These are phyloP conservation scores for Paramecium primaurelia DNA, from an alignment of 73 alveolate species.

Conservation along the genomic window DNA sequence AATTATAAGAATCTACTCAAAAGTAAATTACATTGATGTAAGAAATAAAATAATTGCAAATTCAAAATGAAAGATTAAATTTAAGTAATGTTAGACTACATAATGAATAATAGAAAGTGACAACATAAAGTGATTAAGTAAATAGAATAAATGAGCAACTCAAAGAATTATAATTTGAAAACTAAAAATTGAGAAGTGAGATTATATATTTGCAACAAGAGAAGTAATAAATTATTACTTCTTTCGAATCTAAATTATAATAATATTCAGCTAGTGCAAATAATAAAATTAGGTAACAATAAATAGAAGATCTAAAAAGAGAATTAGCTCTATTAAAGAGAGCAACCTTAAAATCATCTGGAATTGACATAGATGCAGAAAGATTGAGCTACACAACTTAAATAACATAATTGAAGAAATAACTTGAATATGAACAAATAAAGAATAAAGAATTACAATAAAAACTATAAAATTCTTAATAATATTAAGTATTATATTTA, in stretches of 20 bases:
- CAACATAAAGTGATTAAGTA: background rate
- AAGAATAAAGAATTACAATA: background rate
- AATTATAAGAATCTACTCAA: background rate
- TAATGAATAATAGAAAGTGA: background rate
- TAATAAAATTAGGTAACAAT: background rate
- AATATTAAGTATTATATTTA: background rate
- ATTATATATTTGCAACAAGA: background rate
- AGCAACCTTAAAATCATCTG: background rate
- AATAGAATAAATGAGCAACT: background rate
- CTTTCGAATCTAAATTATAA: background rate
- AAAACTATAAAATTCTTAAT: background rate
- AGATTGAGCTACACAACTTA: background rate
- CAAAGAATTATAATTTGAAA: background rate
- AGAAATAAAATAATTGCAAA: background rate
- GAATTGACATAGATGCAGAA: slow-evolving; percentile 5
- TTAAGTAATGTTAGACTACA: background rate
- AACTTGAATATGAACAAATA: background rate
- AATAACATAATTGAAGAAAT: background rate
- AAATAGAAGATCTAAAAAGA: background rate
- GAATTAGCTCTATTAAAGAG: background rate
- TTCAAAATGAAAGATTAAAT: background rate
- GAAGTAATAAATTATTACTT: background rate
- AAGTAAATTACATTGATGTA: background rate
- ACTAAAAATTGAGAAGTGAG: background rate
- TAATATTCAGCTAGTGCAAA: background rate